phyloP scores from a whole-genome alignment of 768 basidiomycete species.

The Hemileccinum rubropunctum region DNA sequence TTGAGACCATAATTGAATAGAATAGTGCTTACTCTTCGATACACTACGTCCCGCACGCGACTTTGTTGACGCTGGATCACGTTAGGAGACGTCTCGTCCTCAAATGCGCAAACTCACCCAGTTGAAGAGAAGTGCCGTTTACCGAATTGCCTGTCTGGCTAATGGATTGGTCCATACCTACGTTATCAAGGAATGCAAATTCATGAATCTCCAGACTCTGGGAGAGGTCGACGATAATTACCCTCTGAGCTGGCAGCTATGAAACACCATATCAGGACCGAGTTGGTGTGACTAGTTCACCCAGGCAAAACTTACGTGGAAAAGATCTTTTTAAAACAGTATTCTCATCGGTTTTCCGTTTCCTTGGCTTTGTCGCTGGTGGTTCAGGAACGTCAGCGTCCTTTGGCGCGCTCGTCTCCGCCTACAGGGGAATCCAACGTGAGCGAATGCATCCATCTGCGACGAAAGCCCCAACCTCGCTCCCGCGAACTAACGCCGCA shows the following conservation, averaged over 20 bases:
- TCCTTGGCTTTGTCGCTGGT: constrained; percentile 7
- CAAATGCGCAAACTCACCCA: constrained; percentile 8
- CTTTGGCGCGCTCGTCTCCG: background rate
- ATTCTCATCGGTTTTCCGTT: constrained; percentile 4
- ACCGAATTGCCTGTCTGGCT: background rate
- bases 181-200: background rate
- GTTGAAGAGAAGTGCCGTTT: constrained; percentile 1
- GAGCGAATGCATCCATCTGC: background rate
- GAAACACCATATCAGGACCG: background rate
- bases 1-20: background rate
- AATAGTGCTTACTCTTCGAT: constrained; percentile 10
- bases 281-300: background rate
- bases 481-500: background rate
- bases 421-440: constrained; percentile 9
- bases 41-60: background rate
- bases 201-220: background rate
- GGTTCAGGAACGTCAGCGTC: background rate
- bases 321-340: constrained; percentile 1
- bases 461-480: constrained; percentile 11
- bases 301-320: constrained; percentile 9
- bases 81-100: constrained; percentile 2
- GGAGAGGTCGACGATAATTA: background rate
- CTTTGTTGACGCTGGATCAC: background rate
- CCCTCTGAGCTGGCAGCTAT: constrained; percentile 6
- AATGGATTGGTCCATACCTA: constrained; percentile 5